phyloP scores from a whole-genome alignment of 2,329 filamentous ascomycete genomes.

The Ilyonectria destructans region DNA sequence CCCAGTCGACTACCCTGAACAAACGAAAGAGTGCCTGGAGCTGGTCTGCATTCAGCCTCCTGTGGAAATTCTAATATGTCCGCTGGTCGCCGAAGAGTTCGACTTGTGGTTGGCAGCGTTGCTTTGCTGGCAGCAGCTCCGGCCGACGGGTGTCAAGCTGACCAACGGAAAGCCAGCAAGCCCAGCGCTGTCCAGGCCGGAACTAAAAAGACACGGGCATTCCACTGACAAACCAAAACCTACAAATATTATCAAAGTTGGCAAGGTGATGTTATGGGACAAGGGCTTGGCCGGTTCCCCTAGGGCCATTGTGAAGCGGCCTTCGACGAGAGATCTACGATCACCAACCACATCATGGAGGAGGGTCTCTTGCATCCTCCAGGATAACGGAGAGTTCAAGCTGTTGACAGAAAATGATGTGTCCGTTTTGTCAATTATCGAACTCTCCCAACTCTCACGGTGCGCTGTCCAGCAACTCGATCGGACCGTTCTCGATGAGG shows the following conservation, averaged over 20 bases:
- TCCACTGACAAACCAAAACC: slow-evolving; percentile 54
- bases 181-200: slow-evolving; percentile 57
- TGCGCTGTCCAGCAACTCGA: slow-evolving; percentile 94
- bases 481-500: slow-evolving; percentile 90
- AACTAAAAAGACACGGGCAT: slow-evolving; percentile 61
- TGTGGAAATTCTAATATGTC: slow-evolving; percentile 76
- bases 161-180: slow-evolving; percentile 59
- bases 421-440: slow-evolving; percentile 84
- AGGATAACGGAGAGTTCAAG: slow-evolving; percentile 95
- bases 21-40: slow-evolving; percentile 67
- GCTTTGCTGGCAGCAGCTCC: slow-evolving; percentile 85
- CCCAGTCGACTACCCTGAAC: slow-evolving; percentile 65
- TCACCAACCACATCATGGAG: slow-evolving; percentile 80
- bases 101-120: slow-evolving; percentile 87
- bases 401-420: slow-evolving; percentile 90
- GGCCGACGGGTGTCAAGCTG: slow-evolving; percentile 71
- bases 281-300: slow-evolving; percentile 75
- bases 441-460: slow-evolving; percentile 89
- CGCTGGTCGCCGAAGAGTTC: slow-evolving; percentile 76
- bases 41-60: slow-evolving; percentile 68
- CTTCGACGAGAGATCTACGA: slow-evolving; percentile 71
- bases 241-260: slow-evolving; percentile 92
- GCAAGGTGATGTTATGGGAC: slow-evolving; percentile 93
- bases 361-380: slow-evolving; percentile 90
- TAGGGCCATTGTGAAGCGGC: slow-evolving; percentile 69